Evolutionary conservation across 116 monocot species (phyloP), one percentile per base, ranked within the genome.

Genomic region (Iris pallida): DNA sequence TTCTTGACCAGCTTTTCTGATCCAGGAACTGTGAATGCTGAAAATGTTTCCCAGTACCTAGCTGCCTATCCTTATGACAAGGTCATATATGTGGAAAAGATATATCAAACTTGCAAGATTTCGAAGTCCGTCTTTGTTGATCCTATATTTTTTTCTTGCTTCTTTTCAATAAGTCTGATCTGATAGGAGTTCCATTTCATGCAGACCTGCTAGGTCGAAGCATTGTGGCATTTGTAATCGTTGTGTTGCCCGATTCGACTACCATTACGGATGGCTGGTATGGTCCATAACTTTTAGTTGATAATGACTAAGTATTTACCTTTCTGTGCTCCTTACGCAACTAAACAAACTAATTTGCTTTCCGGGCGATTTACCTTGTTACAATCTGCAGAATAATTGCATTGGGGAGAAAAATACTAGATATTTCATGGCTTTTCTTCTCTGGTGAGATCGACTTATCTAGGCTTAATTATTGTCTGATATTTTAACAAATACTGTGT

Each of bases 191-290:
- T 64, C 60, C 66, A 75, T 66, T 83, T 13, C 55, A 71, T 80
- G 72, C 75, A 96, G 92, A 63, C 96, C 96, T 75, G 96, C 96
- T 15, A 91, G 96, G 70, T 88, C 96, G 30, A 89, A 96, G 79
- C 96, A 96, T 65, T 96, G 96, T 75, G 68, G 87, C 64, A 87
- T 96, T 56, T 96, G 96, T 79, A 82, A 82, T 73, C 84, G 81
- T 66, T 96, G 96, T 81, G 87, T 96, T 72, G 89, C 92, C 16
- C 82, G 92, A 63, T 96, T 96, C 78, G 96, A 96, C 70, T 92
- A 96, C 63, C 92, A 96, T 16, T 96, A 89, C 69, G 96, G 92
- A 57, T 96, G 96, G 96, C 91, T 96, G 96, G 96, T 96, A n/a
- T n/a, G n/a, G n/a, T n/a, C n/a, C n/a, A n/a, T n/a, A n/a, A n/a